These are phyloP conservation scores for Xylogone sp. DNA, from an alignment of 2,329 filamentous ascomycete genomes.

Conservation along the genomic window DNA sequence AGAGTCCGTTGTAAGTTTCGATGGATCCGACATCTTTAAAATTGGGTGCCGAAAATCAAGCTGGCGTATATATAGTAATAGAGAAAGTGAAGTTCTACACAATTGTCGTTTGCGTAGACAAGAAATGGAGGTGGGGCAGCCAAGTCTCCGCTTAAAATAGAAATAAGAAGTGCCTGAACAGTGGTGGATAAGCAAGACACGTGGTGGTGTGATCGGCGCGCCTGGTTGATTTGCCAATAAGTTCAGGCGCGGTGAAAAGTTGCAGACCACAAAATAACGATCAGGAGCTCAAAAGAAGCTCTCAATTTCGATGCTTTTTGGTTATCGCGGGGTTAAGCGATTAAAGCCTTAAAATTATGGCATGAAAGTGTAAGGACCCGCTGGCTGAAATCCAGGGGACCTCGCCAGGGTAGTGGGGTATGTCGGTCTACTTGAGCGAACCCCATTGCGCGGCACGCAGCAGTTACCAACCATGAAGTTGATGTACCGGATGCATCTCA, in stretches of 20 bases:
- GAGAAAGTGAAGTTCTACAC: neutral
- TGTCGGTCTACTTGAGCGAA: neutral
- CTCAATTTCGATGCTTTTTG: neutral
- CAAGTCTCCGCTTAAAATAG: neutral
- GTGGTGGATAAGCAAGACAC: too few relatives aligned
- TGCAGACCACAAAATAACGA: neutral
- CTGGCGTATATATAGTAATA: neutral
- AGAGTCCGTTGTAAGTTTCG: neutral
- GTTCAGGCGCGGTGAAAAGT: neutral
- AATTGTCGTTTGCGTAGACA: neutral
- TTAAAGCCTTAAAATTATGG: neutral
- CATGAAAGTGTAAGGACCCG: neutral
- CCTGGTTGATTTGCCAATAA: neutral
- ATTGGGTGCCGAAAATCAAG: neutral
- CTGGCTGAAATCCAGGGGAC: neutral
- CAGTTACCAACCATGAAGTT: neutral
- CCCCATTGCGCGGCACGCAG: neutral
- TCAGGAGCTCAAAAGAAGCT: neutral
- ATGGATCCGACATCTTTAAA: neutral
- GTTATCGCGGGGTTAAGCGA: neutral
- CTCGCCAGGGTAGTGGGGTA: neutral
- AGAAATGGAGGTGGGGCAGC: neutral
- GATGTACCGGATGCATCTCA: neutral
- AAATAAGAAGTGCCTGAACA: too few relatives aligned
- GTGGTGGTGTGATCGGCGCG: neutral